Evolutionary conservation across 2,329 filamentous ascomycete genomes (phyloP), one percentile per base, ranked within the genome.

Genomic region (Hawksworthiomyces lignivorus): DNA sequence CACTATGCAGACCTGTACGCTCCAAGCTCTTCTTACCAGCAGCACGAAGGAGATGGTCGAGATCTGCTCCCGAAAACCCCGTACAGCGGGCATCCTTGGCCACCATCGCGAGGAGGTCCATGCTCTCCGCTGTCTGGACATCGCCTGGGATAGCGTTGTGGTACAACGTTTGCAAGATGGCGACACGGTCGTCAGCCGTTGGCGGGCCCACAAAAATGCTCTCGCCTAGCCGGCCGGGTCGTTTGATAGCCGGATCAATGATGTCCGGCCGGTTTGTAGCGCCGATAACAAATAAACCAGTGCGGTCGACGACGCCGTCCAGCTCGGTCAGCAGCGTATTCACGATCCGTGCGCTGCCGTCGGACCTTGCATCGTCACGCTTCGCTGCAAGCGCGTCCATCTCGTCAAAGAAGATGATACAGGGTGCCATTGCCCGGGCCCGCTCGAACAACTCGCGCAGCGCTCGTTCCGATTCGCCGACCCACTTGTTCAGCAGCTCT

Each of bases 341-440:
- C 51, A 98, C 92, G 3, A 98, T 87, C 26, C 92, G 80, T 1
- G 87, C 81, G 35, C 84, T 87, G 6, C 87, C 84, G 59, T 97
- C 90, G 3, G 82, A 75, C 7, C 58, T 52, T 1, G 73, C 72
- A 41, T 84, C 84, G 56, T 90, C 87, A 41, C 92, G 80, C 39
- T 81, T 81, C 0, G 90, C 89, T 0, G 92, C 89, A 3, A 98
- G 70, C 1, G 92, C 90, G 62, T 54, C 92, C 39, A 98, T 75
- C 64, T 98, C 92, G 59, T 98, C 92, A 58, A 98, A 97, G 74
- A 98, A 97, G 45, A 98, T 82, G 41, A 98, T 87, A 57, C 90
- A 97, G 1, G 92, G 92, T 1, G 88, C 76, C 7, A 84, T 90
- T 1, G 84, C 84, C 39, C 89, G 78, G 1, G 92, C 92, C 14